phyloP scores from a whole-genome alignment of 768 basidiomycete species.

The Kwoniella sp. region DNA sequence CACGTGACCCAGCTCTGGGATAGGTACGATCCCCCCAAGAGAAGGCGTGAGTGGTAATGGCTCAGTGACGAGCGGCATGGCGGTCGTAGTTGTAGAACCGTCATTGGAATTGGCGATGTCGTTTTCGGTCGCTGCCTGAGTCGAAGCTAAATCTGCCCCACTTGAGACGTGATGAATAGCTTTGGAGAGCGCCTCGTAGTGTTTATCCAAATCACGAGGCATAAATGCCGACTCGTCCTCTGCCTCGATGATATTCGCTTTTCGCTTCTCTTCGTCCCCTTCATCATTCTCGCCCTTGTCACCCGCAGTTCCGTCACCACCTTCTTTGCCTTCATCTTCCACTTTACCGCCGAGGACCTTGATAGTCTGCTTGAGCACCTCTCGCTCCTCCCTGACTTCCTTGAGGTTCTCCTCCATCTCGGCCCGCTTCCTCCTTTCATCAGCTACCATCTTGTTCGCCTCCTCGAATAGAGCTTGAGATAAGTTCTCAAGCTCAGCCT shows the following conservation, averaged over 20 bases:
- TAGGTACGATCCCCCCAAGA: background rate
- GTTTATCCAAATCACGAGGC: conserved; percentile 49
- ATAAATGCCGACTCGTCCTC: conserved; percentile 24
- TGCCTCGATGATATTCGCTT: no score
- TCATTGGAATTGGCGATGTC: background rate
- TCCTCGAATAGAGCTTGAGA: conserved; percentile 56
- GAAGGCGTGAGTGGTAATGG: conserved; percentile 4
- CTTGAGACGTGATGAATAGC: conserved; percentile 46
- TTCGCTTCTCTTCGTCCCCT: conserved; percentile 26
- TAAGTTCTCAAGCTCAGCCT: conserved; percentile 54
- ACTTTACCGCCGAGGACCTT: conserved; percentile 48
- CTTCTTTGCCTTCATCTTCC: conserved; percentile 18
- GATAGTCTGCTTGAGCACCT: conserved; percentile 42
- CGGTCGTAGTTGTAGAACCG: no score
- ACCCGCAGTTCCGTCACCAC: conserved; percentile 21
- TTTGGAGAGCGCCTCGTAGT: conserved; percentile 48
- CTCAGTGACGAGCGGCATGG: conserved; percentile 1
- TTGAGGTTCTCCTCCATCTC: conserved; percentile 51
- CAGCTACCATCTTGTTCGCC: conserved; percentile 57
- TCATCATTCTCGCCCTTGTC: conserved; percentile 11
- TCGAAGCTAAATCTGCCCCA: conserved; percentile 8
- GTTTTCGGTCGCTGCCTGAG: conserved; percentile 1
- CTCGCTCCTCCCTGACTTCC: conserved; percentile 48
- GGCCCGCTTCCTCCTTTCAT: conserved; percentile 48
- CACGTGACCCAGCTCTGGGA: background rate